A percentile compares a stretch with the other conserved stretches of the same genome.
These are phyloP conservation scores for Sapria himalayana DNA, from an alignment of 345 rosid genomes.

Conservation along the genomic window DNA sequence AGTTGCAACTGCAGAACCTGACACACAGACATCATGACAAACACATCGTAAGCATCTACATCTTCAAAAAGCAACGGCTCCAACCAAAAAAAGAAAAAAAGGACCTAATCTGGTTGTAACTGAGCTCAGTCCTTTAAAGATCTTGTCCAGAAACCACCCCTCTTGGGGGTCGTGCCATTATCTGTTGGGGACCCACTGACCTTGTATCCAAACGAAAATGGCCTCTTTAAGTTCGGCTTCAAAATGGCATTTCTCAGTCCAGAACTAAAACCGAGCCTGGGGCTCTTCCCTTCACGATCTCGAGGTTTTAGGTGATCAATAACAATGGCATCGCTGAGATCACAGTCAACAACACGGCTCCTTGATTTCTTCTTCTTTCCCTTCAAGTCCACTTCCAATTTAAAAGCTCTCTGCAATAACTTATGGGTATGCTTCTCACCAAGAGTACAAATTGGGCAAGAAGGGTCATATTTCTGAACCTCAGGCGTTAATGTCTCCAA, in stretches of 20 bases:
- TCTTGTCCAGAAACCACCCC: slow-evolving; percentile 77
- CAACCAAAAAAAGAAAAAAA: no score
- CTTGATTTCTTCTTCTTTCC: slow-evolving; percentile 45
- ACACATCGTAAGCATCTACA: no score
- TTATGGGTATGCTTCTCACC: slow-evolving; percentile 59
- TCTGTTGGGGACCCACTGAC: slow-evolving; percentile 32
- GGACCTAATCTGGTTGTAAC: no score
- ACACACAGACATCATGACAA: no score
- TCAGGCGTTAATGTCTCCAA: slow-evolving; percentile 76
- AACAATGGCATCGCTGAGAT: slow-evolving; percentile 22
- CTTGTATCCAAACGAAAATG: slow-evolving; percentile 64
- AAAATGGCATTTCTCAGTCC: slow-evolving; percentile 33
- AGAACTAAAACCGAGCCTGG: slow-evolving; percentile 38
- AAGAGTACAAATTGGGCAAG: slow-evolving; percentile 79
- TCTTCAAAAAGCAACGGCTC: no score
- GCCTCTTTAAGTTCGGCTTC: slow-evolving; percentile 52
- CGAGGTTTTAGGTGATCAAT: slow-evolving; percentile 22
- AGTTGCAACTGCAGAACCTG: no score
- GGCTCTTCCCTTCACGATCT: slow-evolving; percentile 31
- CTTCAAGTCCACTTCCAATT: slow-evolving; percentile 54
- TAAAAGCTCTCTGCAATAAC: slow-evolving; percentile 62
- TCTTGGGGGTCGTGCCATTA: slow-evolving; percentile 32
- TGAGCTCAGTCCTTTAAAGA: slow-evolving; percentile 52
- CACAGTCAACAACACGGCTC: slow-evolving; percentile 44
- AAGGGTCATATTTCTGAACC: slow-evolving; percentile 61